Evolutionary conservation across 2,329 filamentous ascomycete genomes (phyloP), one percentile per base, ranked within the genome.

Genomic region (Lizonia empirigonia): DNA sequence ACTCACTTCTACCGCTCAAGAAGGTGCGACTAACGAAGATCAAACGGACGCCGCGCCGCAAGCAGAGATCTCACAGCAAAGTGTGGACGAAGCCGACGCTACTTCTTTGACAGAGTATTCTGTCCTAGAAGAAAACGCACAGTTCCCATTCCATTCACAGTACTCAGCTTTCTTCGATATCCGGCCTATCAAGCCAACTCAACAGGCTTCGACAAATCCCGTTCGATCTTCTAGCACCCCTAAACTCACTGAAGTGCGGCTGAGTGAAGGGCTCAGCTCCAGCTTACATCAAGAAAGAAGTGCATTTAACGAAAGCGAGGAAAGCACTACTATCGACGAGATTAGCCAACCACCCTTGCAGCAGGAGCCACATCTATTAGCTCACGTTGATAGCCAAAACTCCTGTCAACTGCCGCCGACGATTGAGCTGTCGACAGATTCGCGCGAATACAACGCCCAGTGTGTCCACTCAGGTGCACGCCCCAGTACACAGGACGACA

Each of bases 371-470:
- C 8, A 27, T 16, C 8, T 18, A 7, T 18, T n/a, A 5, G 10
- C 8, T 8, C 15, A 24, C n/a, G n/a, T n/a, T n/a, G n/a, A n/a
- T n/a, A n/a, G n/a, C n/a, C n/a, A n/a, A n/a, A n/a, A n/a, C n/a
- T n/a, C 29, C 9, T 48, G 40, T 13, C 53, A 50, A 6, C 13
- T 22, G 12, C 27, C 37, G n/a, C 16, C 3, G n/a, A 55, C 44
- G 10, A 38, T 44, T 24, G 32, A 24, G 12, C 44, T 49, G 4
- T 53, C 44, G 4, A 51, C 37, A 5, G 38, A 34, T 9, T 58
- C 44, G 20, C 50, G 49, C 13, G 55, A 65, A 41, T 65, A 68
- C 46, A 53, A 69, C 55, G 65, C 68, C 7, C 67, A 71, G 37
- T 16, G 61, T 12, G 34, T 70, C 7, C 41, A 53, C 30, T 23